phyloP scores from a whole-genome alignment of 176 grass and related monocot genomes.

The Paspalum vaginatum region DNA sequence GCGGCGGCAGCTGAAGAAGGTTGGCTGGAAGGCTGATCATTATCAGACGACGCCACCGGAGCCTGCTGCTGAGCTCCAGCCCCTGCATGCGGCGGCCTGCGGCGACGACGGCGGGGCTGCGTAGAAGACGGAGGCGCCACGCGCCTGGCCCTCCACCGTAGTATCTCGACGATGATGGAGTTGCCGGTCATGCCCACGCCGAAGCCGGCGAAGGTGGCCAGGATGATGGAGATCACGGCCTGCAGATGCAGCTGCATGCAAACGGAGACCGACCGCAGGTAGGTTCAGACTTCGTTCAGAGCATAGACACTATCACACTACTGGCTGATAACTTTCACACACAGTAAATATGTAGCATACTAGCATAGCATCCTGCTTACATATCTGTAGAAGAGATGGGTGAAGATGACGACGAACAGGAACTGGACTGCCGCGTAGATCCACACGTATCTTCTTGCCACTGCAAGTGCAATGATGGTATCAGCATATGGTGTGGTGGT shows the following conservation, averaged over 20 bases:
- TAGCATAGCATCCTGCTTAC: too few species aligned
- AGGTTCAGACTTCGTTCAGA: neutral
- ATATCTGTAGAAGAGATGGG: slow-evolving; percentile 80
- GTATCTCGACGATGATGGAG: slow-evolving; percentile 61
- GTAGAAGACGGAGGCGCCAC: neutral
- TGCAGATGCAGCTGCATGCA: slow-evolving; percentile 78
- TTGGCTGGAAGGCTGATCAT: slow-evolving; percentile 24
- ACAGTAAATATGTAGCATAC: too few species aligned
- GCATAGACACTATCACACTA: too few species aligned
- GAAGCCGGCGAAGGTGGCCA: slow-evolving; percentile 89
- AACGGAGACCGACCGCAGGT: neutral
- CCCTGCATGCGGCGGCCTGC: neutral
- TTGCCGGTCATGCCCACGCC: slow-evolving; percentile 85
- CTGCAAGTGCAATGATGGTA: slow-evolving; percentile 35
- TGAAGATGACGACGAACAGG: slow-evolving; percentile 81
- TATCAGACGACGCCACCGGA: neutral
- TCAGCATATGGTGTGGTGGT: neutral
- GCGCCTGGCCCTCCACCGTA: slow-evolving; percentile 51
- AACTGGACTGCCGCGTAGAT: slow-evolving; percentile 68
- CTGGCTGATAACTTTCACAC: too few species aligned
- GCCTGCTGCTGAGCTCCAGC: neutral
- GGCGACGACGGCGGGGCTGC: neutral
- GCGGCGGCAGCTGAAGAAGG: neutral
- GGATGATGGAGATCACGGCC: slow-evolving; percentile 82
- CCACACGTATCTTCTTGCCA: slow-evolving; percentile 77